These are phyloP conservation scores for Papiliotrema nemorosa DNA, from an alignment of 1,284 basidiomycete genomes.

Conservation along the genomic window DNA sequence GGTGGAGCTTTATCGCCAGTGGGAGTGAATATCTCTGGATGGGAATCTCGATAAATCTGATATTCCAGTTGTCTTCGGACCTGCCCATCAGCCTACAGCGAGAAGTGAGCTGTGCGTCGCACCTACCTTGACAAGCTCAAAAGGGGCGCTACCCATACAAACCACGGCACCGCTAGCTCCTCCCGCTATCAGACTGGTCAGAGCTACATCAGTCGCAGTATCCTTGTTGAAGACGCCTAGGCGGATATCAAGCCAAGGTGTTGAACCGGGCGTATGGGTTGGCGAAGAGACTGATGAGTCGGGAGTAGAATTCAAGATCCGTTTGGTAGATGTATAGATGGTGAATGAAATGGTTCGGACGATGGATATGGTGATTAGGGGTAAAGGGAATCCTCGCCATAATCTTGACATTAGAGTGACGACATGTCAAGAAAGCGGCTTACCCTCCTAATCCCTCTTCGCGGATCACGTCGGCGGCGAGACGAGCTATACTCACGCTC, in stretches of 20 bases:
- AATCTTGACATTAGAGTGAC: slow-evolving; percentile 18
- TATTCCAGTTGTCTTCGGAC: slow-evolving; percentile 90
- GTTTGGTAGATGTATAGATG: slow-evolving; percentile 87
- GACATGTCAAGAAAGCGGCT: slow-evolving; percentile 42
- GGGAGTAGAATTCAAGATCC: slow-evolving; percentile 59
- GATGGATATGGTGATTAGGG: slow-evolving; percentile 92
- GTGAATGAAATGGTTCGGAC: slow-evolving; percentile 89
- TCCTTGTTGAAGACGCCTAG: slow-evolving; percentile 37
- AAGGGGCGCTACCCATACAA: slow-evolving; percentile 66
- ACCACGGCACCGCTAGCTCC: slow-evolving; percentile 47
- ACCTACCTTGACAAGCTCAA: slow-evolving; percentile 89
- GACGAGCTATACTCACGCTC: slow-evolving; percentile 66
- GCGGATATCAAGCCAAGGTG: slow-evolving; percentile 33
- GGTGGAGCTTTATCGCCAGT: slow-evolving; percentile 8
- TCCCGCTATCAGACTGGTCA: slow-evolving; percentile 52
- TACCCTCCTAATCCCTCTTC: slow-evolving; percentile 88
- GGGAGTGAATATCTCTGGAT: slow-evolving; percentile 28
- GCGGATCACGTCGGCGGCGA: slow-evolving; percentile 63
- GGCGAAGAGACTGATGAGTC: slow-evolving; percentile 29
- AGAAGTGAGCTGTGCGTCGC: not conserved
- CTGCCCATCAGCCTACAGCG: slow-evolving; percentile 47
- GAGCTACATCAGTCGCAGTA: slow-evolving; percentile 62
- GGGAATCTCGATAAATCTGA: slow-evolving; percentile 59
- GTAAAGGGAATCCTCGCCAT: slow-evolving; percentile 56
- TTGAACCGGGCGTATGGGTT: not conserved